Conservation (phyloP, 768 basidiomycete genomes). For the Amanita inopinata region DNA sequence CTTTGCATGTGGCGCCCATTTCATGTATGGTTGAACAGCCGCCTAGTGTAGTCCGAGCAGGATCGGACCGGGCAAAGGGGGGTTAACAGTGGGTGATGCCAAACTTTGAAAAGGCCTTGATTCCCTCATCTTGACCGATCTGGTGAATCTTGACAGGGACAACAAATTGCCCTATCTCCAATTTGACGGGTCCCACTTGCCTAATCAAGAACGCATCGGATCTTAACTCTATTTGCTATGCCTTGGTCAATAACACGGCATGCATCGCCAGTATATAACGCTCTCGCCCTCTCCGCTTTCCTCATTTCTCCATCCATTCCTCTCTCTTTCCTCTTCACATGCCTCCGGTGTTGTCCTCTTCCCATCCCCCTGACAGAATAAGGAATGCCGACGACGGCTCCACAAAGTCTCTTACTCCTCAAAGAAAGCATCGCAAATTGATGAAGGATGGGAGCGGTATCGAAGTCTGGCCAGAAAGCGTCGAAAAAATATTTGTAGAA, state of each 20-base stretch:
- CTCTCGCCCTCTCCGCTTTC: conserved; percentile 10
- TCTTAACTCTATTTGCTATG: conserved; percentile 28
- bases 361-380: conserved; percentile 20
- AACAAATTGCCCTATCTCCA: conserved; percentile 31
- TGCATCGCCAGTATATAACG: conserved; percentile 19
- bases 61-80: conserved; percentile 2
- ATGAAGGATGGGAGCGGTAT: conserved; percentile 69
- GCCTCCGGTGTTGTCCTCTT: conserved; percentile 20
- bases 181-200: conserved; percentile 36
- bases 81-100: not conserved
- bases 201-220: conserved; percentile 41
- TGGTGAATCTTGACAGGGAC: conserved; percentile 12
- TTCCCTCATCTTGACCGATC: conserved; percentile 10
- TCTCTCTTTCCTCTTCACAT: conserved; percentile 14
- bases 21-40: not conserved
- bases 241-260: conserved; percentile 21
- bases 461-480: conserved; percentile 76
- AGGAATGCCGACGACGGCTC: conserved; percentile 11
- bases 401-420: conserved; percentile 50
- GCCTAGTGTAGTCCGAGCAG: not conserved
- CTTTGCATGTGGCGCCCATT: conserved; percentile 1
- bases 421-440: conserved; percentile 76
- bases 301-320: conserved; percentile 18
- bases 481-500: conserved; percentile 72
- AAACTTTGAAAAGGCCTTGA: conserved; percentile 13